Conservation (phyloP, 352 stramenopile species). For the Pythium rishiriense region DNA sequence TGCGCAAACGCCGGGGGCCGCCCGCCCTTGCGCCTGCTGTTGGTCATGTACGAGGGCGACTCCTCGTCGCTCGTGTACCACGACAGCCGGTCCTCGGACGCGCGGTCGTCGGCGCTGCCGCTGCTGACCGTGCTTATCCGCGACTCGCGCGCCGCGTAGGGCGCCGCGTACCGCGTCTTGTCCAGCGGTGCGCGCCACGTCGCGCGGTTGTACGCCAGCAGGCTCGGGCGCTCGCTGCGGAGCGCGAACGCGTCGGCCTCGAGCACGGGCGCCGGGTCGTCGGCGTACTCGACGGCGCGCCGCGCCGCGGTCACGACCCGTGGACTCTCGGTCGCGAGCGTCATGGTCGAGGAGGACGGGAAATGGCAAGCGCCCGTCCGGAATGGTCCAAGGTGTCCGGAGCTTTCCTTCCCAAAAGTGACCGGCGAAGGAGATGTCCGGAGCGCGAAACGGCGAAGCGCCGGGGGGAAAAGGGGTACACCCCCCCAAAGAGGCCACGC, state of each 20-base stretch:
- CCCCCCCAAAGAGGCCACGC: background rate
- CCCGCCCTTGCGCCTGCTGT: conserved; percentile 16
- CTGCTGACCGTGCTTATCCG: conserved; percentile 2
- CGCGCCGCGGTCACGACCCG: conserved; percentile 19
- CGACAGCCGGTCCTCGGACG: conserved; percentile 9
- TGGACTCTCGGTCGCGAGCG: conserved; percentile 11
- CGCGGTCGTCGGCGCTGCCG: conserved; percentile 8
- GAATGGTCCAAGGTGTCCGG: background rate
- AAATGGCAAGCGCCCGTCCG: too few relatives aligned
- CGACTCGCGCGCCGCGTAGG: background rate
- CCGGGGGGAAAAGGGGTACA: background rate
- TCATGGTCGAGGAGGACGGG: background rate
- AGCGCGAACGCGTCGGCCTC: conserved; percentile 6
- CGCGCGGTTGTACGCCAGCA: conserved; percentile 20
- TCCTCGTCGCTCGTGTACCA: conserved; percentile 28
- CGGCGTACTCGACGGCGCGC: conserved; percentile 24
- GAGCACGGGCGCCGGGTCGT: conserved; percentile 18
- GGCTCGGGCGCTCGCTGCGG: conserved; percentile 8
- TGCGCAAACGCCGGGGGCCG: conserved; percentile 4
- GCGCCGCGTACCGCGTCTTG: conserved; percentile 7
- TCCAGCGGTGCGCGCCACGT: conserved; percentile 6
- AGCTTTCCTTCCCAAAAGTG: background rate
- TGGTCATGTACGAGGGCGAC: conserved; percentile 19
- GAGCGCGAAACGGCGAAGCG: background rate
- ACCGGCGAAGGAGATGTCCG: background rate